phyloP scores from a whole-genome alignment of 257 asterid genomes.

The Primulina tabacum region DNA sequence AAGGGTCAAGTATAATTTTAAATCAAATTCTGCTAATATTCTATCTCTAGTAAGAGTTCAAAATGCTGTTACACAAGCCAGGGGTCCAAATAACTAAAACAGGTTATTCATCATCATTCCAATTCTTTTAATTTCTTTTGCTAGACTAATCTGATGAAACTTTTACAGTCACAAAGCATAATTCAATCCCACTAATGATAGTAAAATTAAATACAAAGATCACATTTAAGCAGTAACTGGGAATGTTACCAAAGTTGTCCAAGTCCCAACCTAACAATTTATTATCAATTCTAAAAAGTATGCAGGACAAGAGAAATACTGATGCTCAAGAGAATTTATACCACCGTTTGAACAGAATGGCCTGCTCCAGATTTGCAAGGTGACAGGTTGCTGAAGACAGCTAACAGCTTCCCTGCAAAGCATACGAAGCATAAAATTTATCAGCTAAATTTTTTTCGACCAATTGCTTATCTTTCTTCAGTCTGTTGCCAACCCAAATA shows the following conservation, averaged over 20 bases:
- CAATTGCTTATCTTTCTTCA: slow-evolving; percentile 6
- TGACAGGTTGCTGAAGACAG: slow-evolving; percentile 6
- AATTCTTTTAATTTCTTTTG: background rate
- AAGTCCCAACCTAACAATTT: slow-evolving; percentile 2
- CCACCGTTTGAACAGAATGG: slow-evolving; percentile 69
- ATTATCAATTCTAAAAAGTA: slow-evolving; percentile 1
- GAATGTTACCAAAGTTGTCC: background rate
- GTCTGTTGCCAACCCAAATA: background rate
- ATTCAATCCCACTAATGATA: background rate
- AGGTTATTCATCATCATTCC: background rate
- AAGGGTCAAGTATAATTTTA: background rate
- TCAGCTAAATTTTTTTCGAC: background rate
- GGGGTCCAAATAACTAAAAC: background rate
- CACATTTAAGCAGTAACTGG: slow-evolving; percentile 2
- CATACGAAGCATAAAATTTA: slow-evolving; percentile 17
- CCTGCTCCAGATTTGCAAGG: slow-evolving; percentile 48
- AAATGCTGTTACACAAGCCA: background rate
- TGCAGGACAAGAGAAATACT: slow-evolving; percentile 1
- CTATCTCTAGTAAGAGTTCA: background rate
- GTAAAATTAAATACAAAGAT: slow-evolving; percentile 2
- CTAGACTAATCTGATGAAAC: background rate
- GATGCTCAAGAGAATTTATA: slow-evolving; percentile 28
- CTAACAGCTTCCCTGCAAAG: slow-evolving; percentile 33
- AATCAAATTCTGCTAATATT: background rate
- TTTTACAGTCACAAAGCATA: background rate